Evolutionary conservation across 2,329 filamentous ascomycete species (phyloP).

Genomic region (Alternaria ethzedia): DNA sequence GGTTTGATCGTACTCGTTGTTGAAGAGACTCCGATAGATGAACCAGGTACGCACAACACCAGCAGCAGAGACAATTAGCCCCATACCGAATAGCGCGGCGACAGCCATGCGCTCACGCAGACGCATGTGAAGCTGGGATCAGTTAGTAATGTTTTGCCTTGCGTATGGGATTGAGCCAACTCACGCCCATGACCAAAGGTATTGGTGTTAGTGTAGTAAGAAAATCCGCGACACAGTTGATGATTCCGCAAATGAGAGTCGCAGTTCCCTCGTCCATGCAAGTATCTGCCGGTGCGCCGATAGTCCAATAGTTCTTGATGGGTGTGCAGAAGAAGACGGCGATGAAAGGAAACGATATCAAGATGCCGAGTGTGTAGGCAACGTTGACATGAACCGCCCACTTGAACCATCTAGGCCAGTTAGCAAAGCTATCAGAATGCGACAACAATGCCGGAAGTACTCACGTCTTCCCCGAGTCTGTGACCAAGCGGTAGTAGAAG

Average conservation of each 20-base stretch:
- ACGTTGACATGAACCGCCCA: conserved; percentile 50
- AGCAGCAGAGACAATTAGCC: conserved; percentile 52
- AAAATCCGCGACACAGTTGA: conserved; percentile 54
- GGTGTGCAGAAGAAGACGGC: conserved; percentile 53
- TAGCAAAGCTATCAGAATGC: background rate
- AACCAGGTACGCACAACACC: conserved; percentile 54
- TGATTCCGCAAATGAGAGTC: conserved; percentile 50
- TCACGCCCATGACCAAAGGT: conserved; percentile 49
- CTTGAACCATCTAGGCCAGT: conserved; percentile 38
- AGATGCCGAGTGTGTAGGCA: conserved; percentile 45
- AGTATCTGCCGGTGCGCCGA: conserved; percentile 35
- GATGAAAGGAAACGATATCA: conserved; percentile 46
- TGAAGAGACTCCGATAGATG: conserved; percentile 51
- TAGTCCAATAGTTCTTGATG: conserved; percentile 51
- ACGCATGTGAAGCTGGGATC: conserved; percentile 49
- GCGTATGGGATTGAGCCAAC: background rate
- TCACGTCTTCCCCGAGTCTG: conserved; percentile 44
- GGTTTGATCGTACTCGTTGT: conserved; percentile 51
- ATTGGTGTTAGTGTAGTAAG: conserved; percentile 53
- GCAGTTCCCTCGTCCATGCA: conserved; percentile 52
- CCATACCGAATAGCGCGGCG: conserved; percentile 49
- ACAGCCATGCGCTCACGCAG: conserved; percentile 49
- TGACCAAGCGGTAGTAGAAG: conserved; percentile 55
- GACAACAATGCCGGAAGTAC: background rate
- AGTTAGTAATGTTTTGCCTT: background rate